Percentiles rank a stretch among this genome's conserved stretches.
These are phyloP conservation scores for Ascocoryne sarcoides DNA, from an alignment of 2,329 filamentous ascomycete genomes.

Conservation along the genomic window DNA sequence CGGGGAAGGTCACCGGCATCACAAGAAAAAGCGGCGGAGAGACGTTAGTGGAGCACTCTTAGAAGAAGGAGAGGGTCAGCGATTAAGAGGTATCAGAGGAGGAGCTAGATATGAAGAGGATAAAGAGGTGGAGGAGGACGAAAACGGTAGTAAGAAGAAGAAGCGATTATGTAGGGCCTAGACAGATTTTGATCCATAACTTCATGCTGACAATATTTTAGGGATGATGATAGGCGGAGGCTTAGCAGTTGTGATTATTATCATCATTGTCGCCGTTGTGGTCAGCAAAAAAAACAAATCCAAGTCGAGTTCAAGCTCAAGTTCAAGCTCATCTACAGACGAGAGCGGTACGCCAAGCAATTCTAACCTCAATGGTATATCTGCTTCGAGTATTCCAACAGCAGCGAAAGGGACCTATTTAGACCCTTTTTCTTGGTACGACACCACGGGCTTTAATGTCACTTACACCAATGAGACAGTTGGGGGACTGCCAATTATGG, in stretches of 20 bases:
- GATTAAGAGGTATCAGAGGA: conserved; percentile 41
- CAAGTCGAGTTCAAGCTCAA: conserved; percentile 12
- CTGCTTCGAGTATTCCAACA: conserved; percentile 40
- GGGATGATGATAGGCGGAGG: conserved; percentile 41
- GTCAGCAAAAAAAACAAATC: conserved; percentile 52
- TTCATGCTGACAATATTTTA: conserved; percentile 9
- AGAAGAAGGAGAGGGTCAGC: conserved; percentile 55
- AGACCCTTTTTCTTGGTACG: conserved; percentile 87
- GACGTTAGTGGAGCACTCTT: conserved; percentile 62
- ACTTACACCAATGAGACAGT: conserved; percentile 84
- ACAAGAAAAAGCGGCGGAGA: conserved; percentile 37
- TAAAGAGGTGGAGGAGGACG: conserved; percentile 31
- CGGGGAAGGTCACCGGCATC: conserved; percentile 18
- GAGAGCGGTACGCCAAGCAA: conserved; percentile 25
- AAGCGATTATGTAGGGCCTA: conserved; percentile 52
- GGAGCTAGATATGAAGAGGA: conserved; percentile 34
- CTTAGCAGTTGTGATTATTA: conserved; percentile 45
- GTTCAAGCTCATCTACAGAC: conserved; percentile 10
- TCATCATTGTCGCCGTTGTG: conserved; percentile 60
- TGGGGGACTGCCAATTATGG: conserved; percentile 85
- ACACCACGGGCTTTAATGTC: conserved; percentile 84
- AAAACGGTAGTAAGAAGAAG: conserved; percentile 32
- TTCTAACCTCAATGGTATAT: conserved; percentile 43
- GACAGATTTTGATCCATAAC: neutral
- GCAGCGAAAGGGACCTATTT: conserved; percentile 66